These are phyloP conservation scores for Thelonectria rubi DNA, from an alignment of 2,329 filamentous ascomycete genomes.

Conservation along the genomic window DNA sequence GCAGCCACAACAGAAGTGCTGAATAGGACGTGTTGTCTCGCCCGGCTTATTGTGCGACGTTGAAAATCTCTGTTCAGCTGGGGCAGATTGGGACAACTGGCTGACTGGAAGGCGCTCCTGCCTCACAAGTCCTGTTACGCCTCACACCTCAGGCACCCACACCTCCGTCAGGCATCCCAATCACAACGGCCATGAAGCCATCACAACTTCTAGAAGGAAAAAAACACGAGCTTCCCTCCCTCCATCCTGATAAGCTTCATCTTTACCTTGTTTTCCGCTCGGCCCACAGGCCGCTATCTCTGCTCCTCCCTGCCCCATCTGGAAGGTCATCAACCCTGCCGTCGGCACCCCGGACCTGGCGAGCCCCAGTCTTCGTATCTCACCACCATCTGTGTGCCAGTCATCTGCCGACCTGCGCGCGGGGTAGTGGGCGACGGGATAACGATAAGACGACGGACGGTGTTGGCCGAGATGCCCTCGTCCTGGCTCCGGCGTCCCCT, in stretches of 20 bases:
- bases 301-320: not conserved
- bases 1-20: not conserved
- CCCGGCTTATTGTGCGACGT: not conserved
- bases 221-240: not conserved
- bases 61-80: not conserved
- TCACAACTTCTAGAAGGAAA: not conserved
- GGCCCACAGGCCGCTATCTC: not conserved
- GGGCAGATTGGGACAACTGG: not conserved
- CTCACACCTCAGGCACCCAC: too few species aligned
- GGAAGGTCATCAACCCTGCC: not conserved
- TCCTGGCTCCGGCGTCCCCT: not conserved
- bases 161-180: too few species aligned
- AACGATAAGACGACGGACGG: not conserved
- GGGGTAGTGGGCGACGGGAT: not conserved
- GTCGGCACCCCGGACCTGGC: not conserved
- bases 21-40: not conserved
- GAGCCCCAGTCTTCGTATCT: not conserved
- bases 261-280: not conserved
- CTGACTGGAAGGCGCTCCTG: too few species aligned
- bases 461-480: not conserved
- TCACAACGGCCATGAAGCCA: too few species aligned
- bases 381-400: not conserved
- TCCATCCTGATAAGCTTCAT: not conserved
- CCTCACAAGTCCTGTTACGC: too few species aligned
- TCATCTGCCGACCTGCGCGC: not conserved